phyloP scores from a whole-genome alignment of 2,329 filamentous ascomycete species.

The Aureobasidium sp. region DNA sequence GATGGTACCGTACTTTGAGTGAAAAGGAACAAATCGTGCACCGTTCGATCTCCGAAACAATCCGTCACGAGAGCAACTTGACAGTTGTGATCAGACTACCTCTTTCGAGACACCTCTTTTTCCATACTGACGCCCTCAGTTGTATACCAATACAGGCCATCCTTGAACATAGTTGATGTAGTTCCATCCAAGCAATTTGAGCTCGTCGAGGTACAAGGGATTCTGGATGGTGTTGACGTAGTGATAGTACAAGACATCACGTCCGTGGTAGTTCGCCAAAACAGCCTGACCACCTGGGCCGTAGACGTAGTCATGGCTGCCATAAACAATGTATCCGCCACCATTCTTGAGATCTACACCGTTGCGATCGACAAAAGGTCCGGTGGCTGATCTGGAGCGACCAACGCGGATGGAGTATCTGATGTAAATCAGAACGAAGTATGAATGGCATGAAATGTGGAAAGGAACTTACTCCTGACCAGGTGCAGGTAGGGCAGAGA shows the following conservation, averaged over 20 bases:
- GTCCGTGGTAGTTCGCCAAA: conserved; percentile 40
- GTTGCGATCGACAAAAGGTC: conserved; percentile 49
- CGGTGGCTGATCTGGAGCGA: conserved; percentile 42
- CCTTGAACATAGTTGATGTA: conserved; percentile 13
- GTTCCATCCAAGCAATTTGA: conserved; percentile 12
- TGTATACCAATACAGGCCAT: conserved; percentile 6
- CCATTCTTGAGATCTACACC: conserved; percentile 46
- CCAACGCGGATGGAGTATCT: conserved; percentile 57
- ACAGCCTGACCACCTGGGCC: conserved; percentile 59
- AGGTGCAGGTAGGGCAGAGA: conserved; percentile 37
- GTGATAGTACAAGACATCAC: conserved; percentile 40
- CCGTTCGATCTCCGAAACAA: too few relatives aligned
- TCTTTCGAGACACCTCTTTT: background rate
- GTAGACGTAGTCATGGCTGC: conserved; percentile 53
- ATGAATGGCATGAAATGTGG: too few relatives aligned
- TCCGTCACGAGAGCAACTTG: background rate
- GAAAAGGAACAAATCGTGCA: too few relatives aligned
- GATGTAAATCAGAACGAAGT: background rate
- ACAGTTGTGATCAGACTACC: background rate
- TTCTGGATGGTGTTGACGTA: conserved; percentile 10
- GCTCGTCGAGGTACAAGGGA: conserved; percentile 9
- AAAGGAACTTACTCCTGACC: conserved; percentile 47
- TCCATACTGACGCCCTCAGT: background rate
- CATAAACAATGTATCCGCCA: conserved; percentile 54
- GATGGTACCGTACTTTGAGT: too few relatives aligned